Percentiles rank a stretch among this genome's conserved stretches.
phyloP scores from a whole-genome alignment of 2,329 filamentous ascomycete species.

The Calonectria fujianensis region DNA sequence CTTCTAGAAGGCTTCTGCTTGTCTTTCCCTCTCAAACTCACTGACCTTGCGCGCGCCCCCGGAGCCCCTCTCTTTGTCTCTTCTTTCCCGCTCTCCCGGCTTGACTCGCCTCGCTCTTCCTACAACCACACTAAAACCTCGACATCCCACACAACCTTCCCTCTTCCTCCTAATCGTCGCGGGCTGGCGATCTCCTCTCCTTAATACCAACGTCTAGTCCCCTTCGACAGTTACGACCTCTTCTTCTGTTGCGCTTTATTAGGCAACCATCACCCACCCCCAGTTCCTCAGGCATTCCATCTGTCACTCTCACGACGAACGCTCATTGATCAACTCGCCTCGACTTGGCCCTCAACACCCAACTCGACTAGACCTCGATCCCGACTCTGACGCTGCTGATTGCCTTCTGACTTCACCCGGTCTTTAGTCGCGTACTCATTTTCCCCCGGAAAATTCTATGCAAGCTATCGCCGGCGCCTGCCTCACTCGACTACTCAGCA shows the following conservation, averaged over 20 bases:
- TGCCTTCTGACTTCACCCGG: slow-evolving; percentile 19
- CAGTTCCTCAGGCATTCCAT: slow-evolving; percentile 28
- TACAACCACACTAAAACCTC: slow-evolving; percentile 29
- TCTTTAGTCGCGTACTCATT: slow-evolving; percentile 17
- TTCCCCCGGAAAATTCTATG: slow-evolving; percentile 37
- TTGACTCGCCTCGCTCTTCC: slow-evolving; percentile 30
- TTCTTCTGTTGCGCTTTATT: slow-evolving; percentile 25
- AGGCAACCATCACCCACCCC: slow-evolving; percentile 27
- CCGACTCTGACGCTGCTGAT: slow-evolving; percentile 24
- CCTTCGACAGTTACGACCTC: slow-evolving; percentile 35
- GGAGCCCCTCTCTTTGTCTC: slow-evolving; percentile 37
- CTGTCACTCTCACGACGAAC: slow-evolving; percentile 37
- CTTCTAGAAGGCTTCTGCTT: slow-evolving; percentile 57
- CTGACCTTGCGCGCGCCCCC: slow-evolving; percentile 11
- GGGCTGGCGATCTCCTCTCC: slow-evolving; percentile 54
- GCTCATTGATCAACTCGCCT: slow-evolving; percentile 43
- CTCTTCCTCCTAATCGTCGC: slow-evolving; percentile 54
- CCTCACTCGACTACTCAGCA: slow-evolving; percentile 38
- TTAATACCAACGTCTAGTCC: slow-evolving; percentile 44
- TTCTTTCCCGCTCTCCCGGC: slow-evolving; percentile 38
- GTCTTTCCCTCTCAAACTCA: slow-evolving; percentile 35
- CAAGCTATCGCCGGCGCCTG: slow-evolving; percentile 45
- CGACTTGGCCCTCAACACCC: slow-evolving; percentile 10
- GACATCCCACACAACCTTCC: slow-evolving; percentile 24
- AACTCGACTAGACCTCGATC: not conserved